phyloP scores from a whole-genome alignment of 2,329 filamentous ascomycete genomes.

The Colletotrichum filicis region DNA sequence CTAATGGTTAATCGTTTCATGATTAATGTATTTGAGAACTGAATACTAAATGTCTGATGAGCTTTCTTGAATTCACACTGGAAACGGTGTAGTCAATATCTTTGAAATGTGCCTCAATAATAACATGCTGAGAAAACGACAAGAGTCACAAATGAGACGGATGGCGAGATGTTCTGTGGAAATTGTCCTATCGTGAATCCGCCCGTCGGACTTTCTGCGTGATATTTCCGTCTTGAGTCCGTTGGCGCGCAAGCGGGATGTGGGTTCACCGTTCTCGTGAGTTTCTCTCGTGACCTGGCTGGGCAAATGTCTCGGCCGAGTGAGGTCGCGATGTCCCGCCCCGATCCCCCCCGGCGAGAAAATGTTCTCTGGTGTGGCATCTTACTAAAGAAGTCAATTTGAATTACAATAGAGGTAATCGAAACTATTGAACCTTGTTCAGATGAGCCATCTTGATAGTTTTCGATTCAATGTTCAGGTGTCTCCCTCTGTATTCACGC shows the following conservation, averaged over 20 bases:
- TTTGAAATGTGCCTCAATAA: not conserved
- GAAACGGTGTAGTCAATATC: too few species aligned
- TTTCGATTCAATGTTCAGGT: not conserved
- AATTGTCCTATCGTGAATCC: not conserved
- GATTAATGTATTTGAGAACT: conserved; percentile 2
- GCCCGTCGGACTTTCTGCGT: not conserved
- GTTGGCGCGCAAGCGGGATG: not conserved
- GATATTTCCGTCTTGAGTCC: not conserved
- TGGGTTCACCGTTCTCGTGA: not conserved
- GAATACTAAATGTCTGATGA: conserved; percentile 13
- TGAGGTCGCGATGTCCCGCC: too few species aligned
- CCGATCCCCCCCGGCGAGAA: too few species aligned
- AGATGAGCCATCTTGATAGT: not conserved
- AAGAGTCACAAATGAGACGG: not conserved
- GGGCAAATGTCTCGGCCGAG: not conserved
- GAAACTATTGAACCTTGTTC: not conserved
- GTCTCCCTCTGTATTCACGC: not conserved
- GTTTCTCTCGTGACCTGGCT: not conserved
- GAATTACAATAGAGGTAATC: not conserved
- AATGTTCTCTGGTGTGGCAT: not conserved
- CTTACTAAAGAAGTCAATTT: not conserved
- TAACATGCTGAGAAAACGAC: too few species aligned
- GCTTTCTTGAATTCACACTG: too few species aligned
- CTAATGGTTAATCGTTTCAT: conserved; percentile 9
- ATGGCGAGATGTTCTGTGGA: not conserved